Percentiles rank a stretch among this genome's conserved stretches.
These are phyloP conservation scores for Metroxylon sagu DNA, from an alignment of 176 grass and related monocot genomes.

Conservation along the genomic window DNA sequence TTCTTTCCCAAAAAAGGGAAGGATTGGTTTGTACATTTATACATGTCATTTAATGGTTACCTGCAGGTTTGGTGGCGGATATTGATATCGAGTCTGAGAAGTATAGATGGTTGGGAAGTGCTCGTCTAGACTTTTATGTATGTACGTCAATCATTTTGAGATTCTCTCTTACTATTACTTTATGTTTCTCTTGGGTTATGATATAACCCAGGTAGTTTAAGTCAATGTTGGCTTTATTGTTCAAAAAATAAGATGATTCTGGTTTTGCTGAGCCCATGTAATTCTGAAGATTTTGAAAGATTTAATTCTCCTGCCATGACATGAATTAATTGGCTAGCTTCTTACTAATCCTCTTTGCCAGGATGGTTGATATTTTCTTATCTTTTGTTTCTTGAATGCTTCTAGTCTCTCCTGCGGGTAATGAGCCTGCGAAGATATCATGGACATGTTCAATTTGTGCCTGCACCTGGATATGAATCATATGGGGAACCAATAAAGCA, in stretches of 20 bases:
- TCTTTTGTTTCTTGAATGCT: not conserved
- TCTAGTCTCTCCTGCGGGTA: conserved; percentile 62
- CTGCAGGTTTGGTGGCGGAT: conserved; percentile 77
- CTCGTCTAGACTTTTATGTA: conserved; percentile 75
- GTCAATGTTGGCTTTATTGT: too few relatives aligned
- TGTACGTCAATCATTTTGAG: too few relatives aligned
- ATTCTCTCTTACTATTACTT: too few relatives aligned
- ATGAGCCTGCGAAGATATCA: conserved; percentile 54
- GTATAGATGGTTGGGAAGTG: conserved; percentile 86
- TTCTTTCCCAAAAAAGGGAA: too few relatives aligned
- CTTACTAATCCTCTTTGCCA: not conserved
- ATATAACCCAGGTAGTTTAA: too few relatives aligned
- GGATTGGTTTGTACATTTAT: too few relatives aligned
- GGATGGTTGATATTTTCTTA: not conserved
- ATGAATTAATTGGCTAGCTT: not conserved
- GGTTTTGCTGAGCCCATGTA: too few relatives aligned
- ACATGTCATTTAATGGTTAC: not conserved
- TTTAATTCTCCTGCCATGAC: not conserved
- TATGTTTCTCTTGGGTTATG: too few relatives aligned
- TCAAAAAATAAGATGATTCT: too few relatives aligned
- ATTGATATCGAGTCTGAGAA: conserved; percentile 81
- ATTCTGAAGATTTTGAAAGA: too few relatives aligned
- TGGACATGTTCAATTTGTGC: conserved; percentile 49
- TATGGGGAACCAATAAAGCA: conserved; percentile 48
- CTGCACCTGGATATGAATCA: conserved; percentile 66